Conservation (phyloP, 2,329 filamentous ascomycete genomes). For the Aureobasidium vineae region DNA sequence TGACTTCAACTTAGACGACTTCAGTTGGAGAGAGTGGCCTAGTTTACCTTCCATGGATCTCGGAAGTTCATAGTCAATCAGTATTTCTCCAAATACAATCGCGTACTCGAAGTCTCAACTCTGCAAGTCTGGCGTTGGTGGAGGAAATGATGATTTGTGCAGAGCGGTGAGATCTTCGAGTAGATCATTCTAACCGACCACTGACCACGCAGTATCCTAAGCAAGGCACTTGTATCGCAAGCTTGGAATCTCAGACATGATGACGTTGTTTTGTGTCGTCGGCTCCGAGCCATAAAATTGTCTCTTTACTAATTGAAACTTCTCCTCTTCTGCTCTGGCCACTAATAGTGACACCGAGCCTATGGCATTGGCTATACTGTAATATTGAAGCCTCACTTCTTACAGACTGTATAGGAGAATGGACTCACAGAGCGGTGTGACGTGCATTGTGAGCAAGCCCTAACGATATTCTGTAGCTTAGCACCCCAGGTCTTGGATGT, state of each 20-base stretch:
- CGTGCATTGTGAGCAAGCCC: not conserved
- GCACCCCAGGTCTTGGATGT: too few species aligned
- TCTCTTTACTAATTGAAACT: not conserved
- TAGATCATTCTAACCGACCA: slow-evolving; percentile 2
- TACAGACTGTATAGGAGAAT: not conserved
- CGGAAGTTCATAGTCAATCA: slow-evolving; percentile 13
- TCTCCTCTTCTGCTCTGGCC: not conserved
- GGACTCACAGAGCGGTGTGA: not conserved
- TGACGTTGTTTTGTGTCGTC: slow-evolving; percentile 4
- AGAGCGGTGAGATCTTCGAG: slow-evolving; percentile 4
- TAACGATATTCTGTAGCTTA: too few species aligned
- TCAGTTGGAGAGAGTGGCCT: not conserved
- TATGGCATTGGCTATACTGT: not conserved
- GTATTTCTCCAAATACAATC: slow-evolving; percentile 8
- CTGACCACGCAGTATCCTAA: not conserved
- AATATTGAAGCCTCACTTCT: not conserved
- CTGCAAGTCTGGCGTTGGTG: slow-evolving; percentile 7
- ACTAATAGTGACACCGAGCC: not conserved
- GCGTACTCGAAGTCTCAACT: slow-evolving; percentile 9
- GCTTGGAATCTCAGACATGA: not conserved
- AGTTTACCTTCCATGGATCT: slow-evolving; percentile 9
- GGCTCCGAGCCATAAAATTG: not conserved
- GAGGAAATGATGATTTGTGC: slow-evolving; percentile 8
- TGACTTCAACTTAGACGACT: slow-evolving; percentile 2
- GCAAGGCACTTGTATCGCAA: not conserved